phyloP scores from a whole-genome alignment of 2,329 filamentous ascomycete genomes.

The Thermoascus crustaceus region DNA sequence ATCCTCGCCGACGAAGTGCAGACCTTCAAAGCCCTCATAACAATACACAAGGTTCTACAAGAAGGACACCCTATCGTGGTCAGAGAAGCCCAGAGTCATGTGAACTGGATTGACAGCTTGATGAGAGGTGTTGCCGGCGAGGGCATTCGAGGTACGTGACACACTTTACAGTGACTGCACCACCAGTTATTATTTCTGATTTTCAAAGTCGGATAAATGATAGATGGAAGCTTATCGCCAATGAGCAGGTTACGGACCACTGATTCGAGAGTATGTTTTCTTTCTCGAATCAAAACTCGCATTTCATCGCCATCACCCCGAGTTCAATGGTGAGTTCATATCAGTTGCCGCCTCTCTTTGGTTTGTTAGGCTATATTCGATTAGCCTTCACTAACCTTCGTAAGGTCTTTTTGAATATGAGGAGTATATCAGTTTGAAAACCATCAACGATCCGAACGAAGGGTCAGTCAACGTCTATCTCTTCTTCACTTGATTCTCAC shows the following conservation, averaged over 20 bases:
- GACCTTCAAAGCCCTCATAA: conserved; percentile 97
- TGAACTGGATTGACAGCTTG: conserved; percentile 86
- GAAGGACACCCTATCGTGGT: conserved; percentile 87
- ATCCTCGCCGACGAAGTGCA: conserved; percentile 97
- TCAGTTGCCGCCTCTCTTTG: background rate
- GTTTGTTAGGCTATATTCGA: background rate
- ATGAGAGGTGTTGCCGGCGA: conserved; percentile 75
- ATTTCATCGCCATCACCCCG: conserved; percentile 94
- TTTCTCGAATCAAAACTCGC: conserved; percentile 88
- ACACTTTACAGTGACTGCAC: background rate
- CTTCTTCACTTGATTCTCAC: conserved; percentile 4
- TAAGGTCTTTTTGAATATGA: conserved; percentile 87
- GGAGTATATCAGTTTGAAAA: conserved; percentile 96
- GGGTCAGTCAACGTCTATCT: conserved; percentile 47
- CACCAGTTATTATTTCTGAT: background rate
- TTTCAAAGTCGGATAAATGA: conserved; percentile 5
- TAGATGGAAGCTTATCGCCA: conserved; percentile 1
- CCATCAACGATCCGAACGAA: conserved; percentile 97
- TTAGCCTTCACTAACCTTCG: conserved; percentile 8
- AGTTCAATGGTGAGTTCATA: conserved; percentile 73
- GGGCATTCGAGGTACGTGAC: conserved; percentile 61
- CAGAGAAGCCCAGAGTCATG: conserved; percentile 80
- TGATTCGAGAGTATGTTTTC: conserved; percentile 95
- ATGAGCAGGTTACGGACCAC: conserved; percentile 62
- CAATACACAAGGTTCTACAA: conserved; percentile 93